Evolutionary conservation across 495 filamentous ascomycete species (phyloP), one percentile per base, ranked within the genome.

Genomic region (Clohesyomyces aquaticus): DNA sequence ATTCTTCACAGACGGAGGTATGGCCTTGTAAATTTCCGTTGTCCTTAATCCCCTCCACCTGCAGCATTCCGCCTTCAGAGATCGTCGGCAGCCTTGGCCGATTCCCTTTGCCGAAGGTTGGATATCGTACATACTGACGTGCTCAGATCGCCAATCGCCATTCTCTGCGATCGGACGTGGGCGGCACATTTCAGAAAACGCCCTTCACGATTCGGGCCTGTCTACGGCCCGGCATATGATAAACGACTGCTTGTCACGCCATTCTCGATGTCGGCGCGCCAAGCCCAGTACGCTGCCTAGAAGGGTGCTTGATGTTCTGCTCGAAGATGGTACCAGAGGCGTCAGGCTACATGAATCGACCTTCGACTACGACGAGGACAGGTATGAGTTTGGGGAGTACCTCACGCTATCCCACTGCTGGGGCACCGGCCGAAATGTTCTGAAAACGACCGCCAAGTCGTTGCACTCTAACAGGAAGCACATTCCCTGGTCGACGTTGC

Each of bases 141-240:
- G 11, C n/a, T 14, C 50, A 68, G 66, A 68, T 57, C 60, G 59
- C 43, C 66, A 65, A 41, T 59, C 61, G 28, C 60, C 66, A n/a
- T 68, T 64, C 51, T 64, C 66, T 26, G 66, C 61, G 14, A 68
- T 68, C 38, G 66, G 66, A n/a, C 61, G 60, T 25, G 66, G 66
- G 50, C 32, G 49, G 6, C 66, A 41, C 28, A 68, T 68, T 35
- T 64, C 66, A 28, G 49, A 64, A 25, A 64, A 65, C 23, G 41
- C 50, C 4, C 46, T 68, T n/a, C 60, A 55, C 29, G 66, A 68
- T 42, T 25, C 29, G 2, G 66, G 66, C 0, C 55, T 68, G n/a
- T 32, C 49, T 1, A 49, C 26, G 10, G 60, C 55, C n/a, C 49
- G 38, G 26, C 25, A 21, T 25, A 63, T 68, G 60, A 68, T 68